phyloP scores from a whole-genome alignment of 1,284 basidiomycete genomes.

The Puccinia brachypodii region DNA sequence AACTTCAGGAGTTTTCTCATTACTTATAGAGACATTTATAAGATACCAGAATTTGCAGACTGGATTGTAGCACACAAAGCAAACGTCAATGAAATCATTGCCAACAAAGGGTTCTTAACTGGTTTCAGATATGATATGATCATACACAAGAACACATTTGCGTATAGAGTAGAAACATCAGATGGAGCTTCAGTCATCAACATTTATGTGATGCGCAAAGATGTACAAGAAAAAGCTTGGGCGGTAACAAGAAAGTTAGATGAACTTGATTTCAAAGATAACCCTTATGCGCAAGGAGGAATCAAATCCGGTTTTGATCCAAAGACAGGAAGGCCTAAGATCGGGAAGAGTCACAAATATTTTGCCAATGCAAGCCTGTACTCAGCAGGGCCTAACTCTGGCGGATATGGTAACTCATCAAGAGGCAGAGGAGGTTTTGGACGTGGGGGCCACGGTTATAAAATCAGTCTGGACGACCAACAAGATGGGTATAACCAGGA shows the following conservation, averaged over 20 bases:
- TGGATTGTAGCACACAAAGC: not conserved
- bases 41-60: not conserved
- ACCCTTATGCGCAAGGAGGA: not conserved
- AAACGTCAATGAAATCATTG: not conserved
- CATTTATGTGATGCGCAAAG: not conserved
- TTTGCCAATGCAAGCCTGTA: too few species aligned
- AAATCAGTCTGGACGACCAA: too few species aligned
- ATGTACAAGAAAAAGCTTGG: not conserved
- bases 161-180: not conserved
- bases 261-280: not conserved
- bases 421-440: too few species aligned
- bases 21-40: not conserved
- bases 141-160: not conserved
- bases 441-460: too few species aligned
- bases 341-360: not conserved
- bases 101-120: not conserved
- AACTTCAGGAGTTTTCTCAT: not conserved
- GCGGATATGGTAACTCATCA: not conserved
- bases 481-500: too few species aligned
- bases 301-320: not conserved
- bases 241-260: not conserved
- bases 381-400: not conserved
- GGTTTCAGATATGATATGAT: conserved; percentile 1
- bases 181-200: not conserved
- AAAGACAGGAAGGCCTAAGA: not conserved